Evolutionary conservation across 2,329 filamentous ascomycete genomes (phyloP), one percentile per base, ranked within the genome.

Genomic region (Hymenoscyphus fructigenus): DNA sequence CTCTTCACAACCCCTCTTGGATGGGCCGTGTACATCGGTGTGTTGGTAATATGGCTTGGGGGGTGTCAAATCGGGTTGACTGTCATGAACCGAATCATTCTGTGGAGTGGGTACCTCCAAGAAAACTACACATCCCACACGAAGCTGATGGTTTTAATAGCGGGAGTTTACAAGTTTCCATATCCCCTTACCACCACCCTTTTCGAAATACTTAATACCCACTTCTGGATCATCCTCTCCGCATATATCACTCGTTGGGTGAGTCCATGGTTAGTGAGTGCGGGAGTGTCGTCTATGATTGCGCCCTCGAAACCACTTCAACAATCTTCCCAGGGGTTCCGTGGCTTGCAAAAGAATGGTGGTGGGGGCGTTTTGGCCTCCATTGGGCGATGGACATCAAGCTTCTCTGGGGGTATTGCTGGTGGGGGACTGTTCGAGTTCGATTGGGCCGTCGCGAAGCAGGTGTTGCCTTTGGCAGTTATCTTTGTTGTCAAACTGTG

Each of bases 391-490:
- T 66, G 70, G 70, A 79, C 68, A 65, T 68, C 72, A 53, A 69
- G 69, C 58, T 60, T 67, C 59, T 82, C 67, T 62, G 80, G 81
- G 3, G 81, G 82, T 17, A 83, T 83, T 66, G 80, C 82, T 36
- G 82, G 83, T n/a, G 83, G 82, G 20, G 82, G 83, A 9, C 69
- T 84, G 2, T 81, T 85, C 62, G 83, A 84, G 66, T 83, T 84
- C 62, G 81, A 84, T 62, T 75, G 74, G 65, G 72, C 76, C 47
- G 76, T 80, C n/a, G 82, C 78, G 0, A 79, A 78, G 65, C 79
- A 80, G 63, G 80, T 82, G 23, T 72, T 84, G 0, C 82, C 82
- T 14, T 72, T 83, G 9, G 80, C 83, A 0, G 72, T 82, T 14
- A 77, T 84, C 59, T 84, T 82, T 65, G 75, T 83, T 29, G 77